Conservation (phyloP, 768 basidiomycete genomes). For the Hygrophoropsis aurantiaca region DNA sequence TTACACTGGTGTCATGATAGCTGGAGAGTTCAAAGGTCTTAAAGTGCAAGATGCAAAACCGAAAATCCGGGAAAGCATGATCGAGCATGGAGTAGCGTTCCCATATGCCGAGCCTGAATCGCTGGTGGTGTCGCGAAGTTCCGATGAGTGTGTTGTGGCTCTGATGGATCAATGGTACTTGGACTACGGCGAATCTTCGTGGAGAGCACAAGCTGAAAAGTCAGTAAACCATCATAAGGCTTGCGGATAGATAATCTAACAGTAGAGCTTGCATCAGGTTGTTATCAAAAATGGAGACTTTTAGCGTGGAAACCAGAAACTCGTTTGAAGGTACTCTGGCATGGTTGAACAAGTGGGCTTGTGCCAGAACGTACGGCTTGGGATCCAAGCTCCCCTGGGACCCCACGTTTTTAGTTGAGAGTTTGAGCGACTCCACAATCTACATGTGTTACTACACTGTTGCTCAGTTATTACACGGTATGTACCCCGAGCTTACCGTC, state of each 20-base stretch:
- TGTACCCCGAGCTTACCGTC: constrained; percentile 17
- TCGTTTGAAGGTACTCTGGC: constrained; percentile 87
- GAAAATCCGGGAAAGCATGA: constrained; percentile 84
- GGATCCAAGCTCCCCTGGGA: constrained; percentile 98
- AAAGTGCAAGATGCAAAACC: constrained; percentile 89
- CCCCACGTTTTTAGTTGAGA: constrained; percentile 93
- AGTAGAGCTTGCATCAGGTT: constrained; percentile 45
- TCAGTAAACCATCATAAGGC: constrained; percentile 35
- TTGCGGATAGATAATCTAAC: constrained; percentile 5
- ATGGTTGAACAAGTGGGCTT: constrained; percentile 99
- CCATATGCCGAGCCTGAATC: constrained; percentile 96
- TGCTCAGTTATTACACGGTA: constrained; percentile 86
- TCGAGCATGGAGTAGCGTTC: constrained; percentile 74
- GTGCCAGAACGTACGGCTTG: constrained; percentile 95
- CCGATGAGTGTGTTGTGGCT: constrained; percentile 98
- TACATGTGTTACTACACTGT: constrained; percentile 99
- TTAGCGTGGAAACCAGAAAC: constrained; percentile 88
- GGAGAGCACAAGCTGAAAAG: constrained; percentile 86
- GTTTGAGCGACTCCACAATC: constrained; percentile 94
- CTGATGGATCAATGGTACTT: constrained; percentile 99
- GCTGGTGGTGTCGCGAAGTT: constrained; percentile 82
- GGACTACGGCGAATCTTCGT: constrained; percentile 91
- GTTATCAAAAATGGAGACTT: constrained; percentile 85
- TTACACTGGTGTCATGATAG: constrained; percentile 88
- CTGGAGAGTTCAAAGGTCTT: constrained; percentile 89